A percentile compares a stretch with the other conserved stretches of the same genome.
Evolutionary conservation across 306 rosid species (phyloP).

Genomic region (Mucuna pruriens): DNA sequence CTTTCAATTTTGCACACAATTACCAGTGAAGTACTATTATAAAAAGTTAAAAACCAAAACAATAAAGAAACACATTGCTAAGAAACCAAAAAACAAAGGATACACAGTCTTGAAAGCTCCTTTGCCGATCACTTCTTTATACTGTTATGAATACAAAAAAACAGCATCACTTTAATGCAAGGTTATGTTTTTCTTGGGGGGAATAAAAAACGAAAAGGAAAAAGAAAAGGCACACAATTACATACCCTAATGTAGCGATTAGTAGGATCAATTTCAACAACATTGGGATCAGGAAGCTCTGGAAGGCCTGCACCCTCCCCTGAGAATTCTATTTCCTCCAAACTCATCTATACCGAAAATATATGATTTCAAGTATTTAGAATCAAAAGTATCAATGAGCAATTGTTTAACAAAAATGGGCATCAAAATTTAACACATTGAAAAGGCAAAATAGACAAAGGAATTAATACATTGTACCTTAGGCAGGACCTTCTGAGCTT

Average conservation of each 20-base stretch:
- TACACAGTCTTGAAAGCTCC: constrained; percentile 24
- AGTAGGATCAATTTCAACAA: constrained; percentile 1
- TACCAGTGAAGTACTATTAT: background rate
- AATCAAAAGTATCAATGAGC: background rate
- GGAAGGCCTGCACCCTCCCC: background rate
- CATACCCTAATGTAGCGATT: background rate
- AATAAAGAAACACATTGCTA: background rate
- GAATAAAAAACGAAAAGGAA: background rate
- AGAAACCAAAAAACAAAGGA: background rate
- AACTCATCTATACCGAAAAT: background rate
- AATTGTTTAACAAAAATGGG: background rate
- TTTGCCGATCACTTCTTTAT: background rate
- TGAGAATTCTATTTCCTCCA: background rate
- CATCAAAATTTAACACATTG: background rate
- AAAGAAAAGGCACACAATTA: background rate
- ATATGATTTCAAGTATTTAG: background rate
- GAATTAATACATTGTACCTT: background rate
- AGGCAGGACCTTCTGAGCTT: background rate
- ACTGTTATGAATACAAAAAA: background rate
- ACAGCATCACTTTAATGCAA: background rate
- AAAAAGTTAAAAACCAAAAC: background rate
- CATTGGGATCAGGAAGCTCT: constrained; percentile 16
- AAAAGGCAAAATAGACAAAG: background rate
- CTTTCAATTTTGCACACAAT: background rate
- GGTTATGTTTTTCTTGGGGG: background rate